Conservation (phyloP, 495 filamentous ascomycete genomes). For the Penicillium maclennaniae region DNA sequence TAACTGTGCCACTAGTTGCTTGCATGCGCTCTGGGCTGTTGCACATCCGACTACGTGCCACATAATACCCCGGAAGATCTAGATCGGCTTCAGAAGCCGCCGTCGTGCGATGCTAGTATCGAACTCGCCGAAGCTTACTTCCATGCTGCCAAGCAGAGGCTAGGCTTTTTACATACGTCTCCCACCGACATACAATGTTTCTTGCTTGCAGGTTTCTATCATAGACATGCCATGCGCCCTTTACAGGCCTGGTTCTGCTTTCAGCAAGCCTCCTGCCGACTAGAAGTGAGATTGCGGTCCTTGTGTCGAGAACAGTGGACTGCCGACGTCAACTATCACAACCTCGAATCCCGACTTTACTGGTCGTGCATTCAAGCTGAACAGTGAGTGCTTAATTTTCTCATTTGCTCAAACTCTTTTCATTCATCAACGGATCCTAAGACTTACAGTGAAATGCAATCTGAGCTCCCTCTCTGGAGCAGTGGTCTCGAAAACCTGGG, state of each 20-base stretch:
- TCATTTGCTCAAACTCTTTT: too few species aligned
- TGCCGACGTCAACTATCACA: slow-evolving; percentile 23
- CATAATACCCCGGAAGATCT: slow-evolving; percentile 16
- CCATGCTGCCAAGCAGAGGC: slow-evolving; percentile 25
- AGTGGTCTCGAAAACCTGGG: slow-evolving; percentile 23
- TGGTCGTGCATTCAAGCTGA: slow-evolving; percentile 31
- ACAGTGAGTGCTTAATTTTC: slow-evolving; percentile 18
- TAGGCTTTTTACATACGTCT: slow-evolving; percentile 23
- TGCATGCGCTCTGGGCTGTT: slow-evolving; percentile 24
- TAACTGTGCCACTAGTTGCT: slow-evolving; percentile 18
- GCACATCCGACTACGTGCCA: slow-evolving; percentile 16
- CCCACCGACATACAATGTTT: slow-evolving; percentile 27
- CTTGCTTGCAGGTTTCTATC: slow-evolving; percentile 25
- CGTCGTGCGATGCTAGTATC: slow-evolving; percentile 17
- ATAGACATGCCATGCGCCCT: slow-evolving; percentile 24
- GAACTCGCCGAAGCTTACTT: slow-evolving; percentile 25
- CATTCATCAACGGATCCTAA: neutral
- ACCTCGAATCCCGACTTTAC: slow-evolving; percentile 25
- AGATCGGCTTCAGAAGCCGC: slow-evolving; percentile 18
- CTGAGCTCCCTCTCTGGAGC: slow-evolving; percentile 27
- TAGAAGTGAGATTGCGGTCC: slow-evolving; percentile 25
- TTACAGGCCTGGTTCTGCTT: slow-evolving; percentile 28
- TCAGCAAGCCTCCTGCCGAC: slow-evolving; percentile 27
- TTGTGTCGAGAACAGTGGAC: slow-evolving; percentile 24
- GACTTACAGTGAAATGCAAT: slow-evolving; percentile 21